Conservation (phyloP, 208 protist genomes). For the Kentomonas sorsogonicus region DNA sequence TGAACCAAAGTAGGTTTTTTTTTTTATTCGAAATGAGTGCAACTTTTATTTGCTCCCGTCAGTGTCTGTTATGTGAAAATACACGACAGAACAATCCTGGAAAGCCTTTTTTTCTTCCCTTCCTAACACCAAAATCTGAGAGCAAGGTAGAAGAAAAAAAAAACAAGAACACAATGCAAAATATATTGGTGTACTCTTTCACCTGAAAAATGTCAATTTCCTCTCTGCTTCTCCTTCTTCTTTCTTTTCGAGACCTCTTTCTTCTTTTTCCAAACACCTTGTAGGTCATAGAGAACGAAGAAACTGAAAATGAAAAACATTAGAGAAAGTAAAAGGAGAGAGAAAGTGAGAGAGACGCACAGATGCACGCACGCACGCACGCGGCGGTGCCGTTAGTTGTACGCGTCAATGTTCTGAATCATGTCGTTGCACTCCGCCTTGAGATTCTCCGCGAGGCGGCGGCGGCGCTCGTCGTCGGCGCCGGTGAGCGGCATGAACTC, state of each 20-base stretch:
- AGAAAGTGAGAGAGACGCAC: neutral
- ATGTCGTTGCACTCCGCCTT: conserved; percentile 77
- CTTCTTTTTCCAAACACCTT: neutral
- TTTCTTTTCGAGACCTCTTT: conserved; percentile 4
- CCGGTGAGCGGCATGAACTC: conserved; percentile 84
- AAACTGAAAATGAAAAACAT: conserved; percentile 7
- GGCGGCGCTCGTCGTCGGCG: conserved; percentile 61
- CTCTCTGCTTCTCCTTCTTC: neutral
- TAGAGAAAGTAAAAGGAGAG: neutral
- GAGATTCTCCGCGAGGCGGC: conserved; percentile 58
- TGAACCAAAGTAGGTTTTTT: neutral
- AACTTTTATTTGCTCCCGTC: neutral
- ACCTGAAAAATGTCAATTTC: neutral
- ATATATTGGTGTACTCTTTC: neutral
- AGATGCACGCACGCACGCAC: no score
- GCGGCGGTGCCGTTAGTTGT: no score
- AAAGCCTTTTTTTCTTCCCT: conserved; percentile 2
- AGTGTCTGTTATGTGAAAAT: no score
- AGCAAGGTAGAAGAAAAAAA: no score
- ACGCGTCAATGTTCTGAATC: conserved; percentile 71
- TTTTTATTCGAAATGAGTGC: neutral
- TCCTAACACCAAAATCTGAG: no score
- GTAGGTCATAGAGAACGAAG: no score
- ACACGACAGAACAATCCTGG: no score
- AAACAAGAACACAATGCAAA: no score